These are phyloP conservation scores for Colletotrichum musae DNA, from an alignment of 2,329 filamentous ascomycete species.

Conservation along the genomic window DNA sequence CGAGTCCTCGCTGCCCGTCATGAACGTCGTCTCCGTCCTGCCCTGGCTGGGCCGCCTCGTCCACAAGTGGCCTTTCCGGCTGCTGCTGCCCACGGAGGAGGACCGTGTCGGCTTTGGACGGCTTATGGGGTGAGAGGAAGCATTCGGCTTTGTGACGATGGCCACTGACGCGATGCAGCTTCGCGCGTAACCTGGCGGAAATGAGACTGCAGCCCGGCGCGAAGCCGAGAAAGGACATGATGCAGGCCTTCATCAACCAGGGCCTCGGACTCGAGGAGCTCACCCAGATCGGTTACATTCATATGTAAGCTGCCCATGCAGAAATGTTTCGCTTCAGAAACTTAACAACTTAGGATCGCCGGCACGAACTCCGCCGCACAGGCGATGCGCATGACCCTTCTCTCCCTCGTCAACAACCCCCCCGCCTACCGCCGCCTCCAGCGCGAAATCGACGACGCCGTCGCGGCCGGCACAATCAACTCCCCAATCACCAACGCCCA, in stretches of 20 bases:
- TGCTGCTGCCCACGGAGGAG: constrained; percentile 56
- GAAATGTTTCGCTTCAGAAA: too few relatives aligned
- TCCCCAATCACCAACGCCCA: constrained; percentile 60
- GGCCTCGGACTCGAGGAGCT: constrained; percentile 53
- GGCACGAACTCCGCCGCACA: constrained; percentile 75
- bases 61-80: constrained; percentile 56
- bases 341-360: constrained; percentile 59
- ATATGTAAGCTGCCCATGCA: constrained; percentile 49
- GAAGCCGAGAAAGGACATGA: constrained; percentile 53
- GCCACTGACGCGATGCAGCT: constrained; percentile 38
- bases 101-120: constrained; percentile 57
- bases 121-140: constrained; percentile 49
- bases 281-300: constrained; percentile 56
- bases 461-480: constrained; percentile 52
- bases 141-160: background rate
- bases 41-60: constrained; percentile 59
- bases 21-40: constrained; percentile 59
- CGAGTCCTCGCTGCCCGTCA: constrained; percentile 57
- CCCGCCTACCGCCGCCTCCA: constrained; percentile 57
- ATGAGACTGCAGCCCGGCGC: constrained; percentile 46
- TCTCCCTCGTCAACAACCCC: constrained; percentile 63
- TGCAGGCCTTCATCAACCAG: constrained; percentile 56
- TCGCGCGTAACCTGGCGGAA: constrained; percentile 47
- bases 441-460: constrained; percentile 61
- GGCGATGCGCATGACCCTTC: constrained; percentile 69